Evolutionary conservation across 2,329 filamentous ascomycete genomes (phyloP).

Genomic region (Exserohilum rostratum): DNA sequence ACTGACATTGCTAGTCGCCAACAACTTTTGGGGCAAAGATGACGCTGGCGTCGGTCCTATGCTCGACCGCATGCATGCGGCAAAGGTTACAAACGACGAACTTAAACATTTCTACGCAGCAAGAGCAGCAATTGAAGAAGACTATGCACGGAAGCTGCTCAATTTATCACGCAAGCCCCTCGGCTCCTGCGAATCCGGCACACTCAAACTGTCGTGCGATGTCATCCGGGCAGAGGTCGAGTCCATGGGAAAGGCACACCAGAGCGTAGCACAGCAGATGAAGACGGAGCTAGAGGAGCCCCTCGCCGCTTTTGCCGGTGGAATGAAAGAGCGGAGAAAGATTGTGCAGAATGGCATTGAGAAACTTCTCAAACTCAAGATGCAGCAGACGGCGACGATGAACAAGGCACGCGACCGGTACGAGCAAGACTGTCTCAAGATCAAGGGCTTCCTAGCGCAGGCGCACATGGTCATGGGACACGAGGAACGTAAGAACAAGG

Average conservation of each 20-base stretch:
- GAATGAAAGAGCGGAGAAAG: constrained; percentile 95
- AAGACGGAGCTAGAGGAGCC: constrained; percentile 95
- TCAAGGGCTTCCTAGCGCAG: constrained; percentile 97
- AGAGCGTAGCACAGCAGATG: constrained; percentile 90
- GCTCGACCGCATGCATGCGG: constrained; percentile 90
- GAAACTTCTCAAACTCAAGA: constrained; percentile 90
- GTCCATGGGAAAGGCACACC: constrained; percentile 90
- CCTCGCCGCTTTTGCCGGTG: constrained; percentile 85
- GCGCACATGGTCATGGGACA: constrained; percentile 99
- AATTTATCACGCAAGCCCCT: constrained; percentile 86
- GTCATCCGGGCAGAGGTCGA: constrained; percentile 88
- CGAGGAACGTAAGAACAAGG: constrained; percentile 98
- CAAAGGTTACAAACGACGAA: constrained; percentile 89
- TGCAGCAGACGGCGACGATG: constrained; percentile 85
- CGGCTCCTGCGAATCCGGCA: constrained; percentile 85
- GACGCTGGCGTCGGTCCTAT: constrained; percentile 93
- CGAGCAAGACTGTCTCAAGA: constrained; percentile 96
- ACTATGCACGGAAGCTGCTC: constrained; percentile 89
- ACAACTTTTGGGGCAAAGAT: constrained; percentile 99
- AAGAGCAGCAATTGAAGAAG: constrained; percentile 92
- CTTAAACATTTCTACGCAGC: constrained; percentile 89
- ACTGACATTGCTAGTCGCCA: constrained; percentile 72
- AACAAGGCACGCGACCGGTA: constrained; percentile 97
- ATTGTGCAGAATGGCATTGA: constrained; percentile 95
- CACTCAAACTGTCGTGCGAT: constrained; percentile 82